Evolutionary conservation across 228 moss, liverwort and hornwort species (phyloP).

Genomic region (Sphagnum fallax): DNA sequence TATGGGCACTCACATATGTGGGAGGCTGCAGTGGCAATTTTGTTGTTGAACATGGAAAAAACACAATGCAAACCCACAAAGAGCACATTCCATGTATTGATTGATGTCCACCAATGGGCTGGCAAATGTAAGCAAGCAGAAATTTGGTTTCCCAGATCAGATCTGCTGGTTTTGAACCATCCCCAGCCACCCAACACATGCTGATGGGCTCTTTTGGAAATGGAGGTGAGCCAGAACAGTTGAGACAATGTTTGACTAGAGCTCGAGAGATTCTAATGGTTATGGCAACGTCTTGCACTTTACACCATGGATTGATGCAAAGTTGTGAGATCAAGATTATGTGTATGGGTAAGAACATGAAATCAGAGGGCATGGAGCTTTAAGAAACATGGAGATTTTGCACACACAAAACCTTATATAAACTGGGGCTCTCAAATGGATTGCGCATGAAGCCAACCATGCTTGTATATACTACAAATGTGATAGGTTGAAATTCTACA

Average conservation of each 20-base stretch:
- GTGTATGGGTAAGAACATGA: constrained; percentile 53
- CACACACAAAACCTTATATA: too few species aligned
- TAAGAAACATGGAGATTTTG: too few species aligned
- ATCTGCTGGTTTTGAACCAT: constrained; percentile 24
- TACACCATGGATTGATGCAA: constrained; percentile 58
- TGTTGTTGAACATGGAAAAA: constrained; percentile 18
- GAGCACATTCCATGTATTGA: constrained; percentile 26
- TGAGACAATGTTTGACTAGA: constrained; percentile 27
- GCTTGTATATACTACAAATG: too few species aligned
- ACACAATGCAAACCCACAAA: constrained; percentile 17
- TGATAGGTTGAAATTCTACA: too few species aligned
- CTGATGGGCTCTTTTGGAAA: constrained; percentile 52
- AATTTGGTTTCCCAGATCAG: constrained; percentile 26
- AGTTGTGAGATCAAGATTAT: constrained; percentile 51
- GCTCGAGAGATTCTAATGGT: constrained; percentile 21
- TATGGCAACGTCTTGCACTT: constrained; percentile 34
- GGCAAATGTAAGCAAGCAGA: constrained; percentile 35
- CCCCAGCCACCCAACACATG: constrained; percentile 27
- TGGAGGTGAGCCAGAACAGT: constrained; percentile 39
- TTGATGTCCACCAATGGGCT: constrained; percentile 33
- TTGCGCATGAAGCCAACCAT: too few species aligned
- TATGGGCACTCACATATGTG: constrained; percentile 41
- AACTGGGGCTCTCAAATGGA: too few species aligned
- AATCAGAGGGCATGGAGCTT: constrained; percentile 28
- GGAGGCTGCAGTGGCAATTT: constrained; percentile 36